Evolutionary conservation across 257 asterid genomes (phyloP), one percentile per base, ranked within the genome.

Genomic region (Lithospermum erythrorhizon): DNA sequence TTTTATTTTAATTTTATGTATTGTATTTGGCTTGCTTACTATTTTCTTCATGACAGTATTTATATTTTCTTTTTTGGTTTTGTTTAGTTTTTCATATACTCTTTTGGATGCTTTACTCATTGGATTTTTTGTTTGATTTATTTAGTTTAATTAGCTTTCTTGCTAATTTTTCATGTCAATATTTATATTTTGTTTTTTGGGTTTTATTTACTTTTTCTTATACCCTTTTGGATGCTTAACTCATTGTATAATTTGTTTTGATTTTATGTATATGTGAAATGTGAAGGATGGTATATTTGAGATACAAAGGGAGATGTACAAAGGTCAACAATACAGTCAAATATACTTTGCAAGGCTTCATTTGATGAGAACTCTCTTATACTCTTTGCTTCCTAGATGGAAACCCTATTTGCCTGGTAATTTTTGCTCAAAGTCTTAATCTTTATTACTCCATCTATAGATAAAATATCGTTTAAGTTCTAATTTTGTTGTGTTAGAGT

Each of bases 251-350:
- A 53, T 62, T 18, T 16, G 52, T 21, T 15, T 45, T 52, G 23
- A 51, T 25, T 55, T 9, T 21, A 54, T 51, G 32, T 9, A 16
- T 58, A 68, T 53, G 23, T 53, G 6, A n/a, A n/a, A n/a, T n/a
- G 7, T 27, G 57, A 76, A 93, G 99, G 96, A 86, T 65, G 90
- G 76, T 63, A 61, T 72, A 57, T 89, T 93, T 80, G 77, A 63
- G 81, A 86, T 86, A 57, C 79, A 76, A 61, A 87, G 78, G 75
- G 93, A 86, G 77, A 72, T 78, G 72, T 93, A 89, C 79, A 81
- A 75, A 74, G 99, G 99, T 64, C 99, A 93, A 66, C 99, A 93
- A 65, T 89, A 86, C 81, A 93, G 99, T 77, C 99, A 89, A 61
- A 83, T 93, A 37, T 89, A 93, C 81, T 89, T 72, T 68, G 85